These are phyloP conservation scores for Chrysanthemum seticuspe DNA, from an alignment of 129 eudicot species.

Conservation along the genomic window DNA sequence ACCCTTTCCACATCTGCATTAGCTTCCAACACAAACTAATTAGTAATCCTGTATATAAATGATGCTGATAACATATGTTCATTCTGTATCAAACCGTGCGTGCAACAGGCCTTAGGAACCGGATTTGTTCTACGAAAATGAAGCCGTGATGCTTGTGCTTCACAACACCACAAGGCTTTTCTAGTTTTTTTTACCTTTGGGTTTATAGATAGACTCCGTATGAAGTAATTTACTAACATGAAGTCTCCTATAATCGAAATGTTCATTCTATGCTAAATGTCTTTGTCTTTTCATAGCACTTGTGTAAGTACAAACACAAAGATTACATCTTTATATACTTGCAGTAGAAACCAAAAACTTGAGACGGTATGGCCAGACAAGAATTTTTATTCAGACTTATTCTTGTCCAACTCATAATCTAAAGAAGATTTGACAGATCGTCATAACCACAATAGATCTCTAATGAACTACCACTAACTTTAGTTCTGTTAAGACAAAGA, in stretches of 20 bases:
- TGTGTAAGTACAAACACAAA: not conserved
- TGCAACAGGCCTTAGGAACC: not conserved
- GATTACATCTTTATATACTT: not conserved
- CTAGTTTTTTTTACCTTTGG: not conserved
- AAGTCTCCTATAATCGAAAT: not conserved
- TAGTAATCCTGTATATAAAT: not conserved
- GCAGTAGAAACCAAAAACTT: not conserved
- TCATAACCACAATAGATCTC: no score
- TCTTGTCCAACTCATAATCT: no score
- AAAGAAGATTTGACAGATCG: no score
- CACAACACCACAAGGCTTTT: not conserved
- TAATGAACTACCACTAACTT: no score
- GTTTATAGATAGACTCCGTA: not conserved
- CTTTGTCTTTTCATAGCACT: not conserved
- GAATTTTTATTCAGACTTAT: no score
- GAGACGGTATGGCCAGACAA: no score
- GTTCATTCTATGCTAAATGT: not conserved
- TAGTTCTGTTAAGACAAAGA: no score
- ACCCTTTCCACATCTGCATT: constrained; percentile 32
- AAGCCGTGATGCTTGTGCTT: not conserved
- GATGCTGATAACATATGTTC: not conserved
- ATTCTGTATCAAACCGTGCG: not conserved
- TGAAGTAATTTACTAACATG: not conserved
- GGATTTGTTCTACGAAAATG: not conserved
- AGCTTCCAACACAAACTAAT: constrained; percentile 12